phyloP scores from a whole-genome alignment of 2,329 filamentous ascomycete genomes.

The Fusarium solani-melongenae region DNA sequence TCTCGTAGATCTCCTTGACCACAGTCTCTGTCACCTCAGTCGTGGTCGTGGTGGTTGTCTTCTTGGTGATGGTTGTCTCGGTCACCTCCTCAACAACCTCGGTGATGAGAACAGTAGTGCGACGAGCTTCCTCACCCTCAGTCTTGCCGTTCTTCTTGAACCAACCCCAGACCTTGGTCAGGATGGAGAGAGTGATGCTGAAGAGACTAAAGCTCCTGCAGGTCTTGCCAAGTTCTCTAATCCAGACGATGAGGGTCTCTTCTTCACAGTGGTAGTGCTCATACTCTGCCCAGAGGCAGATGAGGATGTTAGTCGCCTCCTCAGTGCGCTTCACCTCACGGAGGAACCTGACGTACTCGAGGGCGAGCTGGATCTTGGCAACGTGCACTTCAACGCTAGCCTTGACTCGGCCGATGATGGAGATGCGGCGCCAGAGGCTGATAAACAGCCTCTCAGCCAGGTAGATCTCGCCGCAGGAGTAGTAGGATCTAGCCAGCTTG shows the following conservation, averaged over 20 bases:
- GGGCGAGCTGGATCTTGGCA: constrained; percentile 51
- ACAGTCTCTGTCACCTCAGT: constrained; percentile 48
- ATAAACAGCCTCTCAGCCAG: constrained; percentile 54
- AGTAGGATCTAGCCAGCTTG: constrained; percentile 49
- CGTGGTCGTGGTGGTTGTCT: constrained; percentile 45
- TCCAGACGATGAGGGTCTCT: constrained; percentile 48
- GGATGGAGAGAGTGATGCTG: constrained; percentile 47
- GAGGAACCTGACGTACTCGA: constrained; percentile 52
- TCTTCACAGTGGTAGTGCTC: constrained; percentile 49
- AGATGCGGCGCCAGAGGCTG: constrained; percentile 53
- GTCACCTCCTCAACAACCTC: constrained; percentile 54
- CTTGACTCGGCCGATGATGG: constrained; percentile 45
- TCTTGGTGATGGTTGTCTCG: constrained; percentile 47
- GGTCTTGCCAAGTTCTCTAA: constrained; percentile 49
- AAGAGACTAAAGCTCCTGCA: constrained; percentile 50
- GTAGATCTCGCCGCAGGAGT: constrained; percentile 45
- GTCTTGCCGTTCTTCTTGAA: constrained; percentile 49
- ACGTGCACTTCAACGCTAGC: constrained; percentile 48
- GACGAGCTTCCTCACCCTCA: constrained; percentile 47
- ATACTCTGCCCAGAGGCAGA: constrained; percentile 55
- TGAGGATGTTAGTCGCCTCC: constrained; percentile 53
- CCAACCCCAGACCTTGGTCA: constrained; percentile 53
- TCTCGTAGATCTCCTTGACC: constrained; percentile 50
- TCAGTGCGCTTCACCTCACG: constrained; percentile 45
- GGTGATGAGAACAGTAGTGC: constrained; percentile 51